These are phyloP conservation scores for Rhododendron kiyosumense DNA, from an alignment of 148 eudicot species.

Conservation along the genomic window DNA sequence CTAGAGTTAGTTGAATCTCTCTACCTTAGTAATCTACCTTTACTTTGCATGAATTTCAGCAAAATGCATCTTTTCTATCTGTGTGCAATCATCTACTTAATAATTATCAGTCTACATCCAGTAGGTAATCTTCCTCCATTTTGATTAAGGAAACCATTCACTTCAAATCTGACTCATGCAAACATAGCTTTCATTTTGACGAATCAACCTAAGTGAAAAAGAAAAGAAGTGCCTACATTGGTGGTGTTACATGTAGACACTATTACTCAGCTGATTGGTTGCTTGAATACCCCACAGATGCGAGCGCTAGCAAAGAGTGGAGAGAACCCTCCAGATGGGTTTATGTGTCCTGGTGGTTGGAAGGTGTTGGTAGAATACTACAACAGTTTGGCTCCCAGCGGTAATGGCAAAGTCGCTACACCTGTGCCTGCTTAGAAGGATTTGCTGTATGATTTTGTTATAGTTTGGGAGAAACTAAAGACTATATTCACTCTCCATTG, in stretches of 20 bases:
- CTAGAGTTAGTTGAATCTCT: neutral
- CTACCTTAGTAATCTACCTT: neutral
- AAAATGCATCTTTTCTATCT: neutral
- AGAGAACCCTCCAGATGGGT: conserved; percentile 66
- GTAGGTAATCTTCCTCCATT: neutral
- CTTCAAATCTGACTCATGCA: too few species aligned
- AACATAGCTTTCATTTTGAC: neutral
- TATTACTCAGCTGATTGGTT: too few species aligned
- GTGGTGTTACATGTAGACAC: too few species aligned
- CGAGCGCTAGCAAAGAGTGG: conserved; percentile 67
- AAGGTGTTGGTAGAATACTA: conserved; percentile 70
- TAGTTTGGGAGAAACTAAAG: conserved; percentile 15
- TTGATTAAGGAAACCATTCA: neutral
- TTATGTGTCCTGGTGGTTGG: conserved; percentile 83
- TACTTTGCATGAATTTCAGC: neutral
- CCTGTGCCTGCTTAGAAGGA: conserved; percentile 29
- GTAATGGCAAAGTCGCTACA: conserved; percentile 47
- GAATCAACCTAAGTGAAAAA: neutral
- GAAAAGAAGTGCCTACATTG: too few species aligned
- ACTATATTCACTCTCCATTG: neutral
- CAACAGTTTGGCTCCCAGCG: conserved; percentile 34
- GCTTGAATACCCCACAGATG: conserved; percentile 39
- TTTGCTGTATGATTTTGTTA: neutral
- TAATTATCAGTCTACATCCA: neutral
- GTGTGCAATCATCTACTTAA: neutral